phyloP scores from a whole-genome alignment of 2,329 filamentous ascomycete genomes.

The Claviceps africana region DNA sequence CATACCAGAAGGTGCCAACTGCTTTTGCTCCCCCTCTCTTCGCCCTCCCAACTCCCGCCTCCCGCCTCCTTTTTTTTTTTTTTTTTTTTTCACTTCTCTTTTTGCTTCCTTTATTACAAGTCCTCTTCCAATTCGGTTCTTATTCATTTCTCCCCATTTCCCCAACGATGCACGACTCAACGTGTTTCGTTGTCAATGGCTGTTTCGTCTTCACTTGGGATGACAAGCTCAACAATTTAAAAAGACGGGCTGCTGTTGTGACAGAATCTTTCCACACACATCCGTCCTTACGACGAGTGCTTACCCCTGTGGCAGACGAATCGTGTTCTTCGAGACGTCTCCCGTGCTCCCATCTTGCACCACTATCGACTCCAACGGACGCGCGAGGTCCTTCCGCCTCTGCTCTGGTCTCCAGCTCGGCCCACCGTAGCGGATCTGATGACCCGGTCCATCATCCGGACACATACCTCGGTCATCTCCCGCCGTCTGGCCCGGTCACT shows the following conservation, averaged over 20 bases:
- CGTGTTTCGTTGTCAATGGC: not conserved
- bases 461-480: constrained; percentile 50
- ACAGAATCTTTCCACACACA: not conserved
- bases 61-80: not conserved
- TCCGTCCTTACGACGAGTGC: not conserved
- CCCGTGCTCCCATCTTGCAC: constrained; percentile 52
- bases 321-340: constrained; percentile 47
- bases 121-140: too few relatives aligned
- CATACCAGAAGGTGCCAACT: not conserved
- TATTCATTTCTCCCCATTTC: too few relatives aligned
- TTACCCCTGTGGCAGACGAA: constrained; percentile 33
- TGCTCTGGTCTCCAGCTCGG: constrained; percentile 41
- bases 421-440: constrained; percentile 50
- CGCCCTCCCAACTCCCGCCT: not conserved
- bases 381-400: constrained; percentile 37
- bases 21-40: not conserved
- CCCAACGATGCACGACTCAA: too few relatives aligned
- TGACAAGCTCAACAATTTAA: not conserved
- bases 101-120: too few relatives aligned
- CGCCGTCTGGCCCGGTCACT: constrained; percentile 49
- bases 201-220: not conserved
- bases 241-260: not conserved
- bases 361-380: constrained; percentile 44
- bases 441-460: constrained; percentile 50
- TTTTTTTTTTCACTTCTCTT: not conserved